These are phyloP conservation scores for Escallonia herrerae DNA, from an alignment of 129 eudicot genomes.

Conservation along the genomic window DNA sequence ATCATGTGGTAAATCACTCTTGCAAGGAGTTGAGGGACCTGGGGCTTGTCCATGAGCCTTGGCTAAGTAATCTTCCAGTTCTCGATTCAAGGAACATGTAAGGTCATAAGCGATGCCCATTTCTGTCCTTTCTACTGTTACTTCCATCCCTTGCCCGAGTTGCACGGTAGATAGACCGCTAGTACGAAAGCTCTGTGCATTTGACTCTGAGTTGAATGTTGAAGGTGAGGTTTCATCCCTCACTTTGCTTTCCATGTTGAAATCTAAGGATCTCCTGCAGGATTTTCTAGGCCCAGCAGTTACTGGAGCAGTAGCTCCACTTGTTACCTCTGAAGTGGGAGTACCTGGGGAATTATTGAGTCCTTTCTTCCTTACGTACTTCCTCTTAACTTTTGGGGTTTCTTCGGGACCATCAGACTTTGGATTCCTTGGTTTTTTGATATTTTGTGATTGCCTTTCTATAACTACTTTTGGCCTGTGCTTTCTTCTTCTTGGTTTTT, in stretches of 20 bases:
- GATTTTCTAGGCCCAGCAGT: slow-evolving; percentile 28
- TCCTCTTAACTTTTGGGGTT: slow-evolving; percentile 51
- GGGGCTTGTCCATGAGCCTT: slow-evolving; percentile 14
- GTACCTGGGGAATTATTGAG: slow-evolving; percentile 22
- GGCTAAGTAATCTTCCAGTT: slow-evolving; percentile 16
- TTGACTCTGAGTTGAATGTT: slow-evolving; percentile 13
- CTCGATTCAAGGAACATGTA: slow-evolving; percentile 13
- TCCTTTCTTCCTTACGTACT: slow-evolving; percentile 47
- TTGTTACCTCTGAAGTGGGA: slow-evolving; percentile 18
- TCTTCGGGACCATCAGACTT: slow-evolving; percentile 22
- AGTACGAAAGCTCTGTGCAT: slow-evolving; percentile 2
- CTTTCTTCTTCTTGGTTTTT: slow-evolving; percentile 62
- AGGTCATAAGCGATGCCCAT: slow-evolving; percentile 23
- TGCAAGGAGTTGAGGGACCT: slow-evolving; percentile 21
- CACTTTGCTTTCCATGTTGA: slow-evolving; percentile 36
- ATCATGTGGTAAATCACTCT: slow-evolving; percentile 19
- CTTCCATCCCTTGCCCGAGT: slow-evolving; percentile 20
- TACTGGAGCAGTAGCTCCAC: slow-evolving; percentile 14
- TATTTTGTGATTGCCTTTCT: slow-evolving; percentile 53
- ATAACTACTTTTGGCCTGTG: slow-evolving; percentile 80
- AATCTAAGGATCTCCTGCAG: slow-evolving; percentile 58
- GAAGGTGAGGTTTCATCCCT: slow-evolving; percentile 23
- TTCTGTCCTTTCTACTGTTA: slow-evolving; percentile 13
- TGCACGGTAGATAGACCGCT: slow-evolving; percentile 15
- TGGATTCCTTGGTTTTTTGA: slow-evolving; percentile 19